Percentiles rank a stretch among this genome's conserved stretches.
Evolutionary conservation across 2,329 filamentous ascomycete genomes (phyloP).

Genomic region (Epichloe festucae): DNA sequence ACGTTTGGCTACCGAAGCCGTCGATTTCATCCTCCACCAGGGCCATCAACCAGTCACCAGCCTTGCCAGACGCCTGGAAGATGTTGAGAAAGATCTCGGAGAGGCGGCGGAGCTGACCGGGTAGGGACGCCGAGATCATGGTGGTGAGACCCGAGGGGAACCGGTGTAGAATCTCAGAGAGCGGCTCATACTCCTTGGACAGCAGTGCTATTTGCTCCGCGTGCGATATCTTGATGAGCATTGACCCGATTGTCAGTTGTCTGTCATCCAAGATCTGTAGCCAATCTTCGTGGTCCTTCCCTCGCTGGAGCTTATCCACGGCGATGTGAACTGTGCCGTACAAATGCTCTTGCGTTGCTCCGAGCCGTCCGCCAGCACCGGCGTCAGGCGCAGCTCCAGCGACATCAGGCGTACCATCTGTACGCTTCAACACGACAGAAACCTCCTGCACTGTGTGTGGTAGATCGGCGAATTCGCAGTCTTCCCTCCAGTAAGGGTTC

Average conservation of each 20-base stretch:
- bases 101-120: conserved; percentile 63
- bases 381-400: conserved; percentile 19
- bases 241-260: conserved; percentile 65
- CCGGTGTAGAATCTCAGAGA: conserved; percentile 72
- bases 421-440: conserved; percentile 58
- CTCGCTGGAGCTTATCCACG: conserved; percentile 63
- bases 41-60: conserved; percentile 81
- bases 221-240: conserved; percentile 70
- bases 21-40: conserved; percentile 96
- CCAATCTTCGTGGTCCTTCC: conserved; percentile 78
- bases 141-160: conserved; percentile 75
- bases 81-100: conserved; percentile 86
- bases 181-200: conserved; percentile 67
- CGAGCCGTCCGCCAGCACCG: not conserved
- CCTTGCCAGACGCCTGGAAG: conserved; percentile 79
- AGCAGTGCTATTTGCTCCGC: conserved; percentile 86
- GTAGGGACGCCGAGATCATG: conserved; percentile 69
- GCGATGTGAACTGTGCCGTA: conserved; percentile 71
- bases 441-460: conserved; percentile 56
- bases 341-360: conserved; percentile 29
- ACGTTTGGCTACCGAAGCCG: conserved; percentile 70
- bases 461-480: conserved; percentile 64
- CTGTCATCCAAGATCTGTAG: conserved; percentile 67
- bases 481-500: conserved; percentile 73
- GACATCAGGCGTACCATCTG: conserved; percentile 36